phyloP scores from a whole-genome alignment of 2,329 filamentous ascomycete genomes.

The Laburnicola sp. region DNA sequence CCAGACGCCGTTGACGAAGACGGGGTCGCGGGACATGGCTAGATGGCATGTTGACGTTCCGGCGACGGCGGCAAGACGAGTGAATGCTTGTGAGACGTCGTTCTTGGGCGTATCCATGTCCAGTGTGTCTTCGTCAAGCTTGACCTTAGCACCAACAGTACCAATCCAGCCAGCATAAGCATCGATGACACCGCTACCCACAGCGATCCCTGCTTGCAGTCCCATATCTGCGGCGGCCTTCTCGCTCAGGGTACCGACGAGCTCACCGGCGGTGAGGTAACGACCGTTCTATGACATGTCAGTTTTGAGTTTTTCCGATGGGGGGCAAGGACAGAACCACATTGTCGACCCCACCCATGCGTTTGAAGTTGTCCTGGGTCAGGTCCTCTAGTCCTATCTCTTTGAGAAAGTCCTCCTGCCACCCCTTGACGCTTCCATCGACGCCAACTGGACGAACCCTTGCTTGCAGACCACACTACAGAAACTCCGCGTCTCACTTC shows the following conservation, averaged over 20 bases:
- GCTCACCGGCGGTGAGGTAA: constrained; percentile 88
- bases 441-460: constrained; percentile 93
- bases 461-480: constrained; percentile 98
- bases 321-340: constrained; percentile 70
- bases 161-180: constrained; percentile 99
- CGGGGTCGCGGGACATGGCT: constrained; percentile 88
- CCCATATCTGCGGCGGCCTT: constrained; percentile 83
- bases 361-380: constrained; percentile 82
- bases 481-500: constrained; percentile 87
- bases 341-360: constrained; percentile 91
- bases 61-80: constrained; percentile 87
- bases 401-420: constrained; percentile 92
- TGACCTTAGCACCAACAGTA: constrained; percentile 95
- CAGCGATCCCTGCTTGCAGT: constrained; percentile 81
- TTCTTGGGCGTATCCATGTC: constrained; percentile 72
- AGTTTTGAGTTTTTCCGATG: constrained; percentile 32
- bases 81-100: constrained; percentile 90
- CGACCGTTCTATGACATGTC: constrained; percentile 74
- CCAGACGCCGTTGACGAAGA: constrained; percentile 96
- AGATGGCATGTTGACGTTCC: constrained; percentile 97
- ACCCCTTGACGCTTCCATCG: constrained; percentile 95
- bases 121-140: constrained; percentile 69
- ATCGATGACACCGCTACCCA: constrained; percentile 96
- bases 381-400: constrained; percentile 86
- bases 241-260: constrained; percentile 82